Percentiles rank a stretch among this genome's conserved stretches.
Conservation (phyloP, 2,329 filamentous ascomycete genomes). For the Monosporascus sp. region DNA sequence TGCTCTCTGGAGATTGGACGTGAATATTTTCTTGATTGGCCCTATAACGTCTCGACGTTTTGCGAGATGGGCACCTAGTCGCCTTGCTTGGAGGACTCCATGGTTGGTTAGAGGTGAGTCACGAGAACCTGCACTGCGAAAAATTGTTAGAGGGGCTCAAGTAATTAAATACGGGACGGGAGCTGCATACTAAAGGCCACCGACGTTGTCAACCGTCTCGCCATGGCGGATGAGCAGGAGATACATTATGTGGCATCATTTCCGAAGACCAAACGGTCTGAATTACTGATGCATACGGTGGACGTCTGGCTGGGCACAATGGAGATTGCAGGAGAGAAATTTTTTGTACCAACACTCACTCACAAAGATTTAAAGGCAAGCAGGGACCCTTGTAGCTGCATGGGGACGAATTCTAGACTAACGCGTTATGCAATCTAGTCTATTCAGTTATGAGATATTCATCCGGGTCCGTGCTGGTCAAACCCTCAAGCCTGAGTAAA, state of each 20-base stretch:
- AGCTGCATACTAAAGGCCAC: constrained; percentile 60
- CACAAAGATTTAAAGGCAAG: too few relatives aligned
- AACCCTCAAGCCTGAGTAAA: too few relatives aligned
- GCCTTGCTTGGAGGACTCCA: constrained; percentile 71
- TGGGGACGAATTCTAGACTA: too few relatives aligned
- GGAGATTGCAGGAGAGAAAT: too few relatives aligned
- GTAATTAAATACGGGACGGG: constrained; percentile 1
- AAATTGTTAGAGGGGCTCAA: constrained; percentile 18
- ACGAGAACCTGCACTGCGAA: constrained; percentile 66
- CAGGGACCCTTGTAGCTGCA: too few relatives aligned
- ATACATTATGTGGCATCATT: constrained; percentile 32
- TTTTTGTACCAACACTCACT: too few relatives aligned
- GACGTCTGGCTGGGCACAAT: too few relatives aligned
- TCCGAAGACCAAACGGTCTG: background rate
- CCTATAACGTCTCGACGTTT: constrained; percentile 19
- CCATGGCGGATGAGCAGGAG: constrained; percentile 80
- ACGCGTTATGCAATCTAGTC: too few relatives aligned
- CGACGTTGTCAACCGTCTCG: constrained; percentile 87
- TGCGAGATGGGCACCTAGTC: constrained; percentile 60
- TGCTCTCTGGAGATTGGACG: constrained; percentile 73
- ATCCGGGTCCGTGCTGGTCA: too few relatives aligned
- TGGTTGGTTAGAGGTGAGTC: constrained; percentile 79
- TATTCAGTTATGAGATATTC: too few relatives aligned
- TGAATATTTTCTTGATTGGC: constrained; percentile 60
- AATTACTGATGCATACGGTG: too few relatives aligned